Base-by-base conservation (phyloP, 805 yeast genomes). In the Maudiozyma serrabonitensis region DNA sequence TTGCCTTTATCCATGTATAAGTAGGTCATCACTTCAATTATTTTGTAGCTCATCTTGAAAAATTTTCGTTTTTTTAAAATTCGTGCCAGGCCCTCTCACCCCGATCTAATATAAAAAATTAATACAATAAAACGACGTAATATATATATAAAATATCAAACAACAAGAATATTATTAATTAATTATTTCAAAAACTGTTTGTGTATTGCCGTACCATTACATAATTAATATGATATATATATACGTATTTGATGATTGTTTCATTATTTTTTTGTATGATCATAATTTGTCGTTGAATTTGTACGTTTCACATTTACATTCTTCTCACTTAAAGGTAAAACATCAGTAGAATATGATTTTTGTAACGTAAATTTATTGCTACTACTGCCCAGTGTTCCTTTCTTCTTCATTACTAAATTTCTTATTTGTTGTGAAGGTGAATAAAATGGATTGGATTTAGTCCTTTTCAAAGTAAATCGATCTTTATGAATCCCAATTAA, bases 401-500 rank as follows among this genome's bases (percentile, higher is more conserved):
- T 46, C 11, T 40, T 39, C 39, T 31, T 46, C 35, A n/a, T 7
- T 12, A 46, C 48, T n/a, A 49, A 21, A 25, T 26, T 42, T 40
- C 37, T 47, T 2, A 42, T 45, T 16, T 47, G 47, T 25, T 35
- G 21, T 9, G 54, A 49, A 4, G 54, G 52, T 8, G 43, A 38
- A 38, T 52, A 52, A 34, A 52, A 52, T 13, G 54, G 54, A 16
- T 52, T 52, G 2, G 41, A 35, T 38, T 50, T 50, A 39, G 32
- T 38, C 25, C 38, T 26, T 41, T 37, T 45, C 26, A 34, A 26
- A 6, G 37, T 12, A 42, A 42, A 12, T 41, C 43, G 21, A 18
- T 39, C 42, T 15, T 15, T 19, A 23, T 23, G 42, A 4, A 28
- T 28, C 32, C 32, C 32, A 18, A 39, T 19, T 19, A 23, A 15